Evolutionary conservation across 208 protist species (phyloP).

Genomic region (Leishmania lainsoni): DNA sequence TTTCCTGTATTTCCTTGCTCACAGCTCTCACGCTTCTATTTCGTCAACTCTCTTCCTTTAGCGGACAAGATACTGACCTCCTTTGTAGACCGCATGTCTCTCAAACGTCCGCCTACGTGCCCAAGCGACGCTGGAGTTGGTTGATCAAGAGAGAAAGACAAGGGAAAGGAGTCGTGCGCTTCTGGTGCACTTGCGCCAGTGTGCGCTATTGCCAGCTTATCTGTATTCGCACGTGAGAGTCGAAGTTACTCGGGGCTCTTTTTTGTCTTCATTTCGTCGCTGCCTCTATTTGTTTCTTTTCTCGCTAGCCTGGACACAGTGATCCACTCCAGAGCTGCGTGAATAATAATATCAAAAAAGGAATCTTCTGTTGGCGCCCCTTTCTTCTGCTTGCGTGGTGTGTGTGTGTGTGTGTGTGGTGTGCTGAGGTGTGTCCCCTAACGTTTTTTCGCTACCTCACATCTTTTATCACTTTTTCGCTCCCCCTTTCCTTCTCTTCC

Average conservation of each 20-base stretch:
- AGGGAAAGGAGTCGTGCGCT: neutral
- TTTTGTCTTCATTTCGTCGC: neutral
- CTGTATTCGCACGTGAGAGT: neutral
- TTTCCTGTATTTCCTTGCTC: neutral
- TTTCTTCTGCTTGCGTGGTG: neutral
- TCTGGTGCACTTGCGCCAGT: neutral
- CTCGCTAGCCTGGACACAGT: constrained; percentile 13
- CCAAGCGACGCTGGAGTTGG: neutral
- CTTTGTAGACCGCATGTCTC: neutral
- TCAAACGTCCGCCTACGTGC: neutral
- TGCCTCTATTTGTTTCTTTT: neutral
- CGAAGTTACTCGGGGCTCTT: neutral
- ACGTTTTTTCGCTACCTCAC: constrained; percentile 2
- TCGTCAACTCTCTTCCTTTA: neutral
- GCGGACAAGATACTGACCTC: neutral
- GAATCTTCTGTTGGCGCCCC: neutral
- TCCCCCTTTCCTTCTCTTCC: neutral
- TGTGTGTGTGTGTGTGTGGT: neutral
- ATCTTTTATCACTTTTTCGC: neutral
- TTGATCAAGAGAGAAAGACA: neutral
- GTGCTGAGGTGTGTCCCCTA: neutral
- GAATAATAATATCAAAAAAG: too few species aligned
- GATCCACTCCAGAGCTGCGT: constrained; percentile 6
- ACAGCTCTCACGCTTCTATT: neutral
- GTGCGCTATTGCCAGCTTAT: neutral